Evolutionary conservation across 2,329 filamentous ascomycete species (phyloP).

Genomic region (Penicillium sp.): DNA sequence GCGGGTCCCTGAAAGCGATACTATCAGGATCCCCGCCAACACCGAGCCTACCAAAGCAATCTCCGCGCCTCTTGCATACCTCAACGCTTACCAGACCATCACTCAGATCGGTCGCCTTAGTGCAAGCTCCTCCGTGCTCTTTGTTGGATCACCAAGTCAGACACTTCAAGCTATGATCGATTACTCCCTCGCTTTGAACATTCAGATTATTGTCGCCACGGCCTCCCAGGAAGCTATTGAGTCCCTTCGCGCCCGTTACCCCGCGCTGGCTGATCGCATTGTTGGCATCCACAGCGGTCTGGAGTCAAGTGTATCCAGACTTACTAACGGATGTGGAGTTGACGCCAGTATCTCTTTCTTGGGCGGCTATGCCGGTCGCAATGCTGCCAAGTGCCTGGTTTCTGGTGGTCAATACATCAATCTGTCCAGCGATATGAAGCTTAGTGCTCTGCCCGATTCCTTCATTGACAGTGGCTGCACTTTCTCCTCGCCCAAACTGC

Average conservation of each 20-base stretch:
- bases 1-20: conserved; percentile 12
- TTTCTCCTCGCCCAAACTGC: conserved; percentile 17
- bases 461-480: conserved; percentile 21
- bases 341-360: conserved; percentile 18
- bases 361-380: conserved; percentile 14
- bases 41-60: conserved; percentile 9
- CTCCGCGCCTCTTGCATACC: conserved; percentile 16
- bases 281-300: conserved; percentile 12
- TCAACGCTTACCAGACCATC: conserved; percentile 16
- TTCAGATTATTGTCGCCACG: conserved; percentile 17
- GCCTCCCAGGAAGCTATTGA: conserved; percentile 10
- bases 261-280: conserved; percentile 9
- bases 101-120: conserved; percentile 13
- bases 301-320: conserved; percentile 14
- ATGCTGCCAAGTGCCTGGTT: conserved; percentile 14
- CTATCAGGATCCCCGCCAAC: conserved; percentile 14
- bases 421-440: conserved; percentile 18
- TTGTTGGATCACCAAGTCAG: conserved; percentile 14
- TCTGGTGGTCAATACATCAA: conserved; percentile 21
- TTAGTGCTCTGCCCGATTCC: conserved; percentile 19
- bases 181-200: conserved; percentile 14
- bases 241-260: conserved; percentile 11
- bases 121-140: conserved; percentile 14
- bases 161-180: conserved; percentile 19
- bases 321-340: conserved; percentile 19